These are phyloP conservation scores for Seiridium cupressi DNA, from an alignment of 2,329 filamentous ascomycete genomes.

Conservation along the genomic window DNA sequence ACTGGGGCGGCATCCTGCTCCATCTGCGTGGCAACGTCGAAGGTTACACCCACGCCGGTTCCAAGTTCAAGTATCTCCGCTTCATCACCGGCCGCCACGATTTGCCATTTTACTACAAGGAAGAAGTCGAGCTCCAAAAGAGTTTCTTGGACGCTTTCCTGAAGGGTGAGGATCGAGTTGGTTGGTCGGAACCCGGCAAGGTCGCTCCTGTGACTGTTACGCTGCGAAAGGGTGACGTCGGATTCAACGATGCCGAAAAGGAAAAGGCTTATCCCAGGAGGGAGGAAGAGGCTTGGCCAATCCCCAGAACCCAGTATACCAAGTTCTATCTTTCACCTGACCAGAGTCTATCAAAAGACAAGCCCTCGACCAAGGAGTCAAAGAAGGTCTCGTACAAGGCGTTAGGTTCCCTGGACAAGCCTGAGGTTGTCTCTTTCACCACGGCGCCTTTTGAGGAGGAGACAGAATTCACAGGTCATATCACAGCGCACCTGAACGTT, in stretches of 20 bases:
- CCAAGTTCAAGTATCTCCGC: slow-evolving; percentile 65
- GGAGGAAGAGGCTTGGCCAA: slow-evolving; percentile 64
- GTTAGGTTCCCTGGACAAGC: slow-evolving; percentile 53
- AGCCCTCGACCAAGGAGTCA: slow-evolving; percentile 20
- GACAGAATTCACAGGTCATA: slow-evolving; percentile 68
- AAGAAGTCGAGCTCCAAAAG: slow-evolving; percentile 66
- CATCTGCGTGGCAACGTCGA: slow-evolving; percentile 69
- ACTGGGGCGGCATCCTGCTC: slow-evolving; percentile 70
- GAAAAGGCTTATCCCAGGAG: slow-evolving; percentile 56
- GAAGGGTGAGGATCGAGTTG: slow-evolving; percentile 61
- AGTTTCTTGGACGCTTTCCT: slow-evolving; percentile 71
- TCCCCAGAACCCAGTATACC: slow-evolving; percentile 63
- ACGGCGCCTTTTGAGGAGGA: slow-evolving; percentile 58
- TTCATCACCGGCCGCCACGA: slow-evolving; percentile 71
- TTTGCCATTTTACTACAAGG: slow-evolving; percentile 68
- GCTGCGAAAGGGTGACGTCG: slow-evolving; percentile 64
- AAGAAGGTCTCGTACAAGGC: slow-evolving; percentile 56
- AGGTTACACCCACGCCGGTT: slow-evolving; percentile 62
- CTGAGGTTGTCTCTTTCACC: slow-evolving; percentile 55
- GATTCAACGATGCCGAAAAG: slow-evolving; percentile 61
- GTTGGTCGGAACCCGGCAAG: slow-evolving; percentile 59
- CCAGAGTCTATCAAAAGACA: slow-evolving; percentile 33
- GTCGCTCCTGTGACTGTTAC: slow-evolving; percentile 59
- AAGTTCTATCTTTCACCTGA: slow-evolving; percentile 57
- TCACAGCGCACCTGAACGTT: slow-evolving; percentile 63